Evolutionary conservation across 306 rosid genomes (phyloP), one percentile per base, ranked within the genome.

Genomic region (Casuarina glauca): DNA sequence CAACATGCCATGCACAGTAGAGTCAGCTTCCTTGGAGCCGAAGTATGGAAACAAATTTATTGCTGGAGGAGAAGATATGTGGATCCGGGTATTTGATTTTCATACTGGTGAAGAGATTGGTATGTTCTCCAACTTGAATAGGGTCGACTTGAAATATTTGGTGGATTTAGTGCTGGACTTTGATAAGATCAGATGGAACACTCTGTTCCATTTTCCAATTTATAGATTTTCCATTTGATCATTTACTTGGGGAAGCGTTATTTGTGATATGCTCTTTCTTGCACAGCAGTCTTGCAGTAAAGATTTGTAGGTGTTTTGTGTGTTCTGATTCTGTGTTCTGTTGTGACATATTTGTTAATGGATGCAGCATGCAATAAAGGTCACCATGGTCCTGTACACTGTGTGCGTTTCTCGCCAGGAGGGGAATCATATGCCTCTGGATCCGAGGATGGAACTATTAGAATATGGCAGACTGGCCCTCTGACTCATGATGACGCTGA

Each of bases 391-490:
- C 99, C 99, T 16, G 98, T 96, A 5, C 99, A 96, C 82, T 96
- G 98, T 53, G 86, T 96, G 74, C 97, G 98, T 36, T 96, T 96
- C 82, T 91, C 99, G 1, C 99, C 99, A 3, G 98, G 97, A 44
- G 99, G 99, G 75, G 99, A 96, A 86, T 96, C 99, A 10, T 96
- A 93, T 79, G 99, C 99, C 71, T 96, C 99, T 11, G 99, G 99
- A 80, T 96, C 99, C 1, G 99, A 96, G 83, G 99, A 96, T 58
- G 99, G 99, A 81, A 96, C 99, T 73, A 91, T 96, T 53, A 91
- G 99, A 87, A 96, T 96, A 84, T 96, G 99, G 99, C 98, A 93
- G 85, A 90, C 98, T 20, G 97, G 94, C 55, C 96, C 94, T 46
- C 72, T 87, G 87, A 83, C 96, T 36, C 39, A 73, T 19, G 94